Percentiles rank a stretch among this genome's conserved stretches.
These are phyloP conservation scores for Pulchroboletus neoregius DNA, from an alignment of 1,284 basidiomycete species.

Conservation along the genomic window DNA sequence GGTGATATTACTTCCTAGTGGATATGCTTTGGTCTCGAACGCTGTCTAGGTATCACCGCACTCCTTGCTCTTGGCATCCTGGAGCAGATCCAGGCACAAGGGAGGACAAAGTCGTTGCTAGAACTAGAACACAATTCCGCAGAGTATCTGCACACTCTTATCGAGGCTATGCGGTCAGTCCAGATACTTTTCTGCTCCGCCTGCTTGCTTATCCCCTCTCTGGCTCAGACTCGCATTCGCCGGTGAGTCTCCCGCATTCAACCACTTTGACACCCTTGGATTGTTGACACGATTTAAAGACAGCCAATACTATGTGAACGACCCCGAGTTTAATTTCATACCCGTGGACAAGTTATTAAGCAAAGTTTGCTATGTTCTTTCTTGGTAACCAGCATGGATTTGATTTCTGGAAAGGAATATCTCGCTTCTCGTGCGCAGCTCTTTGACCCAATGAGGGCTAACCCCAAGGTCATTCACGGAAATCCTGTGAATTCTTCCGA, in stretches of 20 bases:
- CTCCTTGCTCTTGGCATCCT: conserved; percentile 90
- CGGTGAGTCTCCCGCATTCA: conserved; percentile 42
- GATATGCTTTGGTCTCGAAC: not conserved
- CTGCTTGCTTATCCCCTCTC: conserved; percentile 4
- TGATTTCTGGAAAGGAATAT: conserved; percentile 58
- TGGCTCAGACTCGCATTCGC: conserved; percentile 65
- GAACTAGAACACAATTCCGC: conserved; percentile 85
- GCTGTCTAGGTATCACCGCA: conserved; percentile 70
- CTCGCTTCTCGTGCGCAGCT: conserved; percentile 75
- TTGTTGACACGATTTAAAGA: conserved; percentile 43
- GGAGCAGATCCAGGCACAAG: conserved; percentile 77
- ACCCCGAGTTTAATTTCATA: conserved; percentile 72
- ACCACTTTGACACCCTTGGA: not conserved
- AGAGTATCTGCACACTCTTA: conserved; percentile 83
- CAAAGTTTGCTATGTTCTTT: conserved; percentile 60
- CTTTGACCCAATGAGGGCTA: conserved; percentile 68
- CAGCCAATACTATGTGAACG: conserved; percentile 83
- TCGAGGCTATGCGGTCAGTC: conserved; percentile 75
- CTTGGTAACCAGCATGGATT: not conserved
- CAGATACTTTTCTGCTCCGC: conserved; percentile 3
- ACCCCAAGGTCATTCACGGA: conserved; percentile 68
- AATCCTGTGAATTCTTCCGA: conserved; percentile 80
- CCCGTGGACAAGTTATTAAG: conserved; percentile 78
- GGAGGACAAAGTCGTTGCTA: conserved; percentile 64
- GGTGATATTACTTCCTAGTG: conserved; percentile 39